A percentile compares a stretch with the other conserved stretches of the same genome.
Conservation (phyloP, 805 yeast species). For the Metschnikowia lunata region DNA sequence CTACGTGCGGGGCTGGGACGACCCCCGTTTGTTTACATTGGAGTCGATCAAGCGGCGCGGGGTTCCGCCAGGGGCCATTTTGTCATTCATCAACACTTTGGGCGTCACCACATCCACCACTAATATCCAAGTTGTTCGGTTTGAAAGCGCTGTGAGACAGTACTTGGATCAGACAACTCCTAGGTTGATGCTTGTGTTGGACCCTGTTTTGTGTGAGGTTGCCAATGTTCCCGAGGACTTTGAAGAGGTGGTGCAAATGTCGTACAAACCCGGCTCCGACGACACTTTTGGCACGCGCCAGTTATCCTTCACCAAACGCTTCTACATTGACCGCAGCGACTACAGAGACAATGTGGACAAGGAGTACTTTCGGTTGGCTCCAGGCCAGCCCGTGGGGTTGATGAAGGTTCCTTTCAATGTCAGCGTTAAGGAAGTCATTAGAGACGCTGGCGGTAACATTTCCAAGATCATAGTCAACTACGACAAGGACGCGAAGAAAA, state of each 20-base stretch:
- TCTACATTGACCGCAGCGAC: slow-evolving; percentile 87
- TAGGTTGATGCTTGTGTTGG: slow-evolving; percentile 86
- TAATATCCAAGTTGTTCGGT: slow-evolving; percentile 83
- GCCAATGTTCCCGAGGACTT: slow-evolving; percentile 78
- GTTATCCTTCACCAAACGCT: slow-evolving; percentile 69
- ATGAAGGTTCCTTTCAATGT: slow-evolving; percentile 86
- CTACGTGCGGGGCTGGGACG: slow-evolving; percentile 95
- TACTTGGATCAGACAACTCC: slow-evolving; percentile 90
- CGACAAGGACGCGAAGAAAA: slow-evolving; percentile 54
- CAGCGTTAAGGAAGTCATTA: slow-evolving; percentile 63
- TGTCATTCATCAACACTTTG: slow-evolving; percentile 86
- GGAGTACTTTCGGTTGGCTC: slow-evolving; percentile 91
- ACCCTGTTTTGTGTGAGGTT: slow-evolving; percentile 78
- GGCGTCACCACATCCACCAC: slow-evolving; percentile 96
- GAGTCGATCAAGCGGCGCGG: slow-evolving; percentile 97
- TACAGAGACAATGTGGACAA: slow-evolving; percentile 56
- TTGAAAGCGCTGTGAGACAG: slow-evolving; percentile 83
- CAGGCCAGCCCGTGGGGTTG: slow-evolving; percentile 91
- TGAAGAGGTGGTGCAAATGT: slow-evolving; percentile 67
- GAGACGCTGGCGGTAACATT: slow-evolving; percentile 59
- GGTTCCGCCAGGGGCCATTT: slow-evolving; percentile 96
- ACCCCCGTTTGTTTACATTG: slow-evolving; percentile 91
- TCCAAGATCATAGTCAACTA: slow-evolving; percentile 73
- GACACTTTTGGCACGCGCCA: slow-evolving; percentile 55
- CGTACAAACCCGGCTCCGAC: slow-evolving; percentile 79